Conservation (phyloP, 371 early-diverging fungal species). For the Chytridiales sp. region DNA sequence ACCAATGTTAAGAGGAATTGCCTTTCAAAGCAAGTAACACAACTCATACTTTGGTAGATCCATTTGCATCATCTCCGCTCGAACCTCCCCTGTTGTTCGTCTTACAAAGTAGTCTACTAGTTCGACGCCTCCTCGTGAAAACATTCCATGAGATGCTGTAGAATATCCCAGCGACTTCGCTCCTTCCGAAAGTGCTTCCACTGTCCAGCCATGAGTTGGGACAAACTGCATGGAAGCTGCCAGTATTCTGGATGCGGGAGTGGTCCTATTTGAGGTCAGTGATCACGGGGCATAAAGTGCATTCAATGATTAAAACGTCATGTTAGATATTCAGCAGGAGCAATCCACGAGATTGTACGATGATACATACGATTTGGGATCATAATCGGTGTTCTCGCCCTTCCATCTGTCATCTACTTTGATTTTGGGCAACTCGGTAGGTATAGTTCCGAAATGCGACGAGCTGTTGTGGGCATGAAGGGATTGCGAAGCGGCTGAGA, state of each 20-base stretch:
- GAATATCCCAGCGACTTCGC: slow-evolving; percentile 70
- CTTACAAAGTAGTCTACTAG: slow-evolving; percentile 75
- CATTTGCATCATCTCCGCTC: slow-evolving; percentile 50
- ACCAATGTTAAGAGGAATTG: neutral
- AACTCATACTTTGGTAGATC: slow-evolving; percentile 53
- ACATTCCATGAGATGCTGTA: slow-evolving; percentile 70
- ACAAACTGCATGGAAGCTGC: slow-evolving; percentile 68
- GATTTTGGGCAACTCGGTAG: no score
- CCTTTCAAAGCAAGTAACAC: neutral
- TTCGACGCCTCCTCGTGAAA: slow-evolving; percentile 66
- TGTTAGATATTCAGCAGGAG: no score
- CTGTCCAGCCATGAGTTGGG: slow-evolving; percentile 73
- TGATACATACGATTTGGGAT: no score
- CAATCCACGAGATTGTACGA: no score
- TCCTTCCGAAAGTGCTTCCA: slow-evolving; percentile 63
- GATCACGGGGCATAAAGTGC: no score
- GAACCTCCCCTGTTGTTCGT: slow-evolving; percentile 60
- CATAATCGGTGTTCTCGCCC: no score
- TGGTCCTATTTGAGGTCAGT: no score
- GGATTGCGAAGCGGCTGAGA: no score
- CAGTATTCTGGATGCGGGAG: slow-evolving; percentile 46
- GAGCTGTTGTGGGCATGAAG: no score
- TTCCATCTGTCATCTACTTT: no score
- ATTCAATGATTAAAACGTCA: no score
- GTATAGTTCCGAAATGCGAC: no score